phyloP scores from a whole-genome alignment of 257 asterid species.

The Gardenia jasminoides region DNA sequence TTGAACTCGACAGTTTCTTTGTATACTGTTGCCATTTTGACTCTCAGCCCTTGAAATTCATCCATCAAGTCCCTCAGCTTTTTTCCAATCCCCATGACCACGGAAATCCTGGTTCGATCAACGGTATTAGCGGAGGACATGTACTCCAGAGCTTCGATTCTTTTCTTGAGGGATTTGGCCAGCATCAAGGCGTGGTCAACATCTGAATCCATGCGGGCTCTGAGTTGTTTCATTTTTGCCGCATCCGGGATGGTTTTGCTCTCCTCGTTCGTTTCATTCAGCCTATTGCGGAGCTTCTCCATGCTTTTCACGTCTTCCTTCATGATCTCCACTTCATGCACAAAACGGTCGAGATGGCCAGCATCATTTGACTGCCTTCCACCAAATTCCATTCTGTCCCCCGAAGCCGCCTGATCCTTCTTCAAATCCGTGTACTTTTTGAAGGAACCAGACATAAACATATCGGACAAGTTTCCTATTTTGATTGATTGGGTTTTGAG shows the following conservation, averaged over 20 bases:
- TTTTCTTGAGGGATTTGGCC: constrained; percentile 31
- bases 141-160: constrained; percentile 24
- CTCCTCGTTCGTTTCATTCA: constrained; percentile 31
- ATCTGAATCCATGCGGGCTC: constrained; percentile 35
- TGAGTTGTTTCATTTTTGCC: constrained; percentile 28
- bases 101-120: constrained; percentile 32
- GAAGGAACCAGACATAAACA: constrained; percentile 22
- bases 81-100: constrained; percentile 36
- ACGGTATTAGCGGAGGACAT: constrained; percentile 15
- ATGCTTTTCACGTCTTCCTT: constrained; percentile 35
- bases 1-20: constrained; percentile 33
- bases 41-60: constrained; percentile 36
- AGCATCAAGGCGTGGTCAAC: constrained; percentile 29
- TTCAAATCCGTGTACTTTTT: constrained; percentile 20
- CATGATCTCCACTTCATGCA: constrained; percentile 34
- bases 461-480: background rate
- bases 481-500: background rate
- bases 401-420: constrained; percentile 18
- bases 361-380: constrained; percentile 14
- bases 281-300: constrained; percentile 20
- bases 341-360: constrained; percentile 27
- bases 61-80: constrained; percentile 40
- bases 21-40: constrained; percentile 26
- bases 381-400: constrained; percentile 18
- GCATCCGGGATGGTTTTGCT: constrained; percentile 25